Base-by-base conservation (phyloP, 345 rosid genomes). In the Aquilaria malaccensis region DNA sequence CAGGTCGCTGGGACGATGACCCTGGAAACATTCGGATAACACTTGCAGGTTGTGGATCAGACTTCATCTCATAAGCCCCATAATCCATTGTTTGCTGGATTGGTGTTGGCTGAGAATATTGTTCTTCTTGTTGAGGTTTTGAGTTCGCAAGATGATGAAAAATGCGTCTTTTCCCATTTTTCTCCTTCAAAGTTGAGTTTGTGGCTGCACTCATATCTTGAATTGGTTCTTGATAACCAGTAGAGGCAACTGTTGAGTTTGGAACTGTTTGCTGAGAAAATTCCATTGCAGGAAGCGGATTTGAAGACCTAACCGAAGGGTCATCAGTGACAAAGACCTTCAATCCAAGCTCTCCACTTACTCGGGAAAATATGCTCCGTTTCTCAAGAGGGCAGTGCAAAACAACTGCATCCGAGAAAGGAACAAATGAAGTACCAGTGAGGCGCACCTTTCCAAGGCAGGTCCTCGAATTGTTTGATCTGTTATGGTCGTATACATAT, bases 371-470 rank as follows among this genome's bases (percentile, higher is more conserved):
- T 14, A 89, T 1, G 45, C 53, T 12, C 54, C 76, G 68, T 66
- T 83, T 92, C 63, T 93, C 98, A 15, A 93, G 74, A 67, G 98
- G 98, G 58, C 82, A 93, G 56, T 88, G 83, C 71, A 85, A 73
- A 49, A 82, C 80, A 33, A 81, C 82, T 33, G 98, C 87, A 74
- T 93, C 97, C 0, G 94, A 80, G 59, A 73, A 67, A 0, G 98
- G 74, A 9, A 93, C 83, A 57, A 87, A 89, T 1, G 97, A 87
- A 29, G 89, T 85, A 50, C 96, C 96, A 11, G 81, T 70, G 60
- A 93, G 85, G 37, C 81, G 71, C 61, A 89, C 81, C 76, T 78
- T 85, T 22, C 98, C 98, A 0, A 93, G 83, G 66, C 58, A 80
- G 5, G 86, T 60, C 72, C 71, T 86, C 37, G 78, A 61, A 67